Conservation (phyloP, 1,284 basidiomycete species). For the Stygiomarasmius scandens region DNA sequence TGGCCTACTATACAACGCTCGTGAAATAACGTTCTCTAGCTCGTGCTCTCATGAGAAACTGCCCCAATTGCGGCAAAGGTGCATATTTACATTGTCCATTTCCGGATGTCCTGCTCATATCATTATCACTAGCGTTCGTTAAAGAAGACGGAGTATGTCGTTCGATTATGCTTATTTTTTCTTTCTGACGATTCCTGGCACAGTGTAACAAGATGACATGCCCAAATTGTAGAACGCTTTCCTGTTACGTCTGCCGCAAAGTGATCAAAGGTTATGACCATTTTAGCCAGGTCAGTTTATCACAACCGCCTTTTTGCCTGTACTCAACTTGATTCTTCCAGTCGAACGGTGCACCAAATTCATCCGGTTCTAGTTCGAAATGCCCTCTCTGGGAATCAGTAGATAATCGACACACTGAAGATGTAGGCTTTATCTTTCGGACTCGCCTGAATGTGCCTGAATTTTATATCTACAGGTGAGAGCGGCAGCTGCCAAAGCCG, state of each 20-base stretch:
- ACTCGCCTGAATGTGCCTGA: background rate
- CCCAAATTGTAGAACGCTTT: constrained; percentile 65
- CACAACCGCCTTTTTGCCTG: constrained; percentile 10
- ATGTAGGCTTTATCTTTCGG: constrained; percentile 46
- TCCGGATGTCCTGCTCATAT: background rate
- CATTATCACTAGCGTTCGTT: constrained; percentile 59
- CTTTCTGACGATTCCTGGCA: background rate
- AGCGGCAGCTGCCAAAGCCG: constrained; percentile 65
- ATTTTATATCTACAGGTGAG: constrained; percentile 52
- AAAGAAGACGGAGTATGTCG: constrained; percentile 71
- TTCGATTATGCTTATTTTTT: constrained; percentile 3
- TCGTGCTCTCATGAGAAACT: constrained; percentile 80
- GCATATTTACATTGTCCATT: constrained; percentile 19
- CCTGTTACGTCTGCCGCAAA: constrained; percentile 79
- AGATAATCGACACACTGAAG: constrained; percentile 64
- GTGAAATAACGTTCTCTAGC: constrained; percentile 43
- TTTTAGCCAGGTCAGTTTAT: constrained; percentile 53
- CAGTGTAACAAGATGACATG: constrained; percentile 86
- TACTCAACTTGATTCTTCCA: constrained; percentile 10
- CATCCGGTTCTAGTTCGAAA: constrained; percentile 34
- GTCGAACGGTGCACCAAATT: constrained; percentile 21
- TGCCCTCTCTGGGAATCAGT: constrained; percentile 75
- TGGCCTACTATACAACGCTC: background rate
- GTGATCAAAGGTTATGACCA: constrained; percentile 78
- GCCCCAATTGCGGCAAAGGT: constrained; percentile 80